Evolutionary conservation across 2,329 filamentous ascomycete species (phyloP), one percentile per base, ranked within the genome.

Genomic region (Diaporthe longicolla): DNA sequence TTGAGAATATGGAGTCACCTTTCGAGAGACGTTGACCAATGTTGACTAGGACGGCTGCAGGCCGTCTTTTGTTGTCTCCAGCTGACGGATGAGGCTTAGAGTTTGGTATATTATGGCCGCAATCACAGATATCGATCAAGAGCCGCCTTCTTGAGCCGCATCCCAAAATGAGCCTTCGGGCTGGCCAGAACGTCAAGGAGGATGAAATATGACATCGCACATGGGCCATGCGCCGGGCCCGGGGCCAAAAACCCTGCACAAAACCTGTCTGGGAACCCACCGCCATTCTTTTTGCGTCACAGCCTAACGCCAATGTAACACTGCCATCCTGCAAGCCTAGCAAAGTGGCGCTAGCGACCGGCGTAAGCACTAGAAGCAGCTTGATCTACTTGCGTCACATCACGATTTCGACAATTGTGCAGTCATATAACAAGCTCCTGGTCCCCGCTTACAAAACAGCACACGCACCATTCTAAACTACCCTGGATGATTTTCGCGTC

Each of bases 261-360:
- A 63, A 63, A 48, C 59, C 40, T 43, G 59, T n/a, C 59, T 48
- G 9, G 40, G 45, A n/a, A 9, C 40, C 32, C 40, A 63, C 40
- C 3, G 37, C 24, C 59, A 48, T 63, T 32, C 17, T 63, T 32
- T 32, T 5, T 10, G 40, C 37, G 24, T 29, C 58, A 43, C 58
- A 40, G 55, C 21, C 55, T 37, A 58, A 58, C 32, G 35, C 35
- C 57, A 32, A n/a, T 59, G 57, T 11, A 40, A 59, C 35, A 19
- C 9, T 19, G 40, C 35, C 8, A 43, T 19, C 37, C n/a, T 40
- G 13, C 37, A 40, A 26, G 15, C 13, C 15, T 45, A 45, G 17
- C 15, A 29, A 26, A 26, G 15, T 24, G n/a, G 8, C 19, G 24
- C n/a, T 24, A 7, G 8, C 15, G 1, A 11, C 17, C 37, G n/a